These are phyloP conservation scores for Salix koriyanagi DNA, from an alignment of 345 rosid genomes.

Conservation along the genomic window DNA sequence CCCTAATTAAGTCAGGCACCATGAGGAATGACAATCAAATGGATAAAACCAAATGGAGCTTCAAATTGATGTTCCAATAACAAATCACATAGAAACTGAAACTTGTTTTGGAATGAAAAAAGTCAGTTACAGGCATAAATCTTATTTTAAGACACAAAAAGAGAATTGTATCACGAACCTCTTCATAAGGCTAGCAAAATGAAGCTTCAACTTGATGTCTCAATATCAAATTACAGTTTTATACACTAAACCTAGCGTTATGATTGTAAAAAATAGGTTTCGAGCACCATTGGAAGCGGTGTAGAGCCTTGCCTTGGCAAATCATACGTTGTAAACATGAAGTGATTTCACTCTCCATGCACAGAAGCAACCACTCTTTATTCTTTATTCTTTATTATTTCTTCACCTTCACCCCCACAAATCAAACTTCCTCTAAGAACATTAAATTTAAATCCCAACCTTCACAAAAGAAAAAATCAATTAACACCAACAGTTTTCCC, in stretches of 20 bases:
- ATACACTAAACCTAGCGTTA: background rate
- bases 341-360: background rate
- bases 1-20: slow-evolving; percentile 8
- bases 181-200: background rate
- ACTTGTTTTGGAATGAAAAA: background rate
- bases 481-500: background rate
- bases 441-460: background rate
- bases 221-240: background rate
- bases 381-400: background rate
- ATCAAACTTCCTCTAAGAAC: background rate
- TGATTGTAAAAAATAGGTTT: background rate
- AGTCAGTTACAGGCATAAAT: background rate
- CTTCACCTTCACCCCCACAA: background rate
- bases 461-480: background rate
- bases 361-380: background rate
- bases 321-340: background rate
- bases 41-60: background rate
- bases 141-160: background rate
- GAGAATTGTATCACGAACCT: background rate
- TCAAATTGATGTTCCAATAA: background rate
- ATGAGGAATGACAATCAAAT: background rate
- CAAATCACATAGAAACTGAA: background rate
- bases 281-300: background rate
- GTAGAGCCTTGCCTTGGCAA: background rate
- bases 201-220: slow-evolving; percentile 8